phyloP scores from a whole-genome alignment of 441 rosid genomes.

The Theobroma grandiflorum region DNA sequence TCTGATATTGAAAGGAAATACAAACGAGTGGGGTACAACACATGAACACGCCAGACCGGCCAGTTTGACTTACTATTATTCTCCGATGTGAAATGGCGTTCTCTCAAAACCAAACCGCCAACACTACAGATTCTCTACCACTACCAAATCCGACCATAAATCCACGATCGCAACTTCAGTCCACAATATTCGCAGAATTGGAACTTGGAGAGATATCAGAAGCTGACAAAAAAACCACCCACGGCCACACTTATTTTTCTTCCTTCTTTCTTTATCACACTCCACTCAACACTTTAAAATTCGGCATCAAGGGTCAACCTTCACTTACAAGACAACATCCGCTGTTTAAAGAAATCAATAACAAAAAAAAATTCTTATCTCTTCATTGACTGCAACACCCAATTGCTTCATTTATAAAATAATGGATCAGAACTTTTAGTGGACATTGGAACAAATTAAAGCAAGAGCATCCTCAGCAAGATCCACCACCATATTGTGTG shows the following conservation, averaged over 20 bases:
- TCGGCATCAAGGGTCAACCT: conserved; percentile 6
- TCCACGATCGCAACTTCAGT: conserved; percentile 9
- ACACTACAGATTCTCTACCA: not conserved
- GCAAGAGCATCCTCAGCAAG: conserved; percentile 40
- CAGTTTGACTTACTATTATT: conserved; percentile 10
- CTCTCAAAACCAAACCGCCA: not conserved
- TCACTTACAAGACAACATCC: conserved; percentile 5
- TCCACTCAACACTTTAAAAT: conserved; percentile 8
- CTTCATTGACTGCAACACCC: conserved; percentile 36
- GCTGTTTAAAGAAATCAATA: not conserved
- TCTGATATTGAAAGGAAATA: not conserved
- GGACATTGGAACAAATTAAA: conserved; percentile 39
- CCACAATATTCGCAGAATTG: not conserved
- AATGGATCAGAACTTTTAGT: conserved; percentile 23
- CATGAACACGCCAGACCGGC: conserved; percentile 3
- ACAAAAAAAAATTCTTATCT: not conserved
- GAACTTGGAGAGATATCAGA: not conserved
- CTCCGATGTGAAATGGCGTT: not conserved
- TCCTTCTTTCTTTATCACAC: not conserved
- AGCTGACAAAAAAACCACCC: conserved; percentile 11
- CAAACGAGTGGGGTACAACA: not conserved
- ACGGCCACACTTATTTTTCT: not conserved
- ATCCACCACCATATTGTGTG: conserved; percentile 38
- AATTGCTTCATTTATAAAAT: not conserved
- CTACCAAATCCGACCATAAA: conserved; percentile 1